phyloP scores from a whole-genome alignment of 495 filamentous ascomycete species.

The Xylaria intraflava region DNA sequence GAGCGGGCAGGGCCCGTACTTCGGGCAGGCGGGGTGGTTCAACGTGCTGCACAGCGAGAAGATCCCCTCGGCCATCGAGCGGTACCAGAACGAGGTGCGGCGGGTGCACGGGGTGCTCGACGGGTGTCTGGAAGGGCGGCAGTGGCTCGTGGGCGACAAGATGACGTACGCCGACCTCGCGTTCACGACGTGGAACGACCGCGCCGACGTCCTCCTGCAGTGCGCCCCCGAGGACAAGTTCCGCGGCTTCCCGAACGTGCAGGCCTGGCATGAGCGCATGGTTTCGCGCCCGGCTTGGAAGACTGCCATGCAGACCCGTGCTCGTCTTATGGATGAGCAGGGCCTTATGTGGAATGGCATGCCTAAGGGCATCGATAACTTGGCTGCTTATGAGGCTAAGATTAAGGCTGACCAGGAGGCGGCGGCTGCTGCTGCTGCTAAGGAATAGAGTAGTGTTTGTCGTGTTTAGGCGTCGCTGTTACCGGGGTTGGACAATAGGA shows the following conservation, averaged over 20 bases:
- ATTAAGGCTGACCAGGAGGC: constrained; percentile 8
- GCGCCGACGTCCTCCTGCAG: constrained; percentile 7
- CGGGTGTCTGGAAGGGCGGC: constrained; percentile 18
- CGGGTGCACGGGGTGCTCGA: constrained; percentile 44
- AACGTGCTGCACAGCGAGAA: constrained; percentile 38
- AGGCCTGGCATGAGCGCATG: constrained; percentile 14
- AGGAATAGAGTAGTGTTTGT: too few relatives aligned
- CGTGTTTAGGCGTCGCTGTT: too few relatives aligned
- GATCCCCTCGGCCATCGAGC: constrained; percentile 39
- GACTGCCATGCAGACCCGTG: constrained; percentile 11
- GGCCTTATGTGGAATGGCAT: constrained; percentile 2
- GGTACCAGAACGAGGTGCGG: constrained; percentile 41
- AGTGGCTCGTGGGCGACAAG: constrained; percentile 38
- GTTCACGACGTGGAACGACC: constrained; percentile 25
- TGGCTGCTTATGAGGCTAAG: constrained; percentile 19
- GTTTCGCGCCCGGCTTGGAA: constrained; percentile 1
- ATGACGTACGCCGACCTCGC: constrained; percentile 30
- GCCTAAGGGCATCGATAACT: constrained; percentile 16
- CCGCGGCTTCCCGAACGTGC: constrained; percentile 11
- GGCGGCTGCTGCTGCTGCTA: too few relatives aligned
- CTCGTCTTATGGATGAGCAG: constrained; percentile 17
- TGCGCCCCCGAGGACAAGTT: constrained; percentile 14
- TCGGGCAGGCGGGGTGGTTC: constrained; percentile 45
- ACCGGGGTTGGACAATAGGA: too few relatives aligned
- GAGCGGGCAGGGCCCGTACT: constrained; percentile 58